Evolutionary conservation across 805 yeast genomes (phyloP), one percentile per base, ranked within the genome.

Genomic region (Crinitomyces ghanaensis): DNA sequence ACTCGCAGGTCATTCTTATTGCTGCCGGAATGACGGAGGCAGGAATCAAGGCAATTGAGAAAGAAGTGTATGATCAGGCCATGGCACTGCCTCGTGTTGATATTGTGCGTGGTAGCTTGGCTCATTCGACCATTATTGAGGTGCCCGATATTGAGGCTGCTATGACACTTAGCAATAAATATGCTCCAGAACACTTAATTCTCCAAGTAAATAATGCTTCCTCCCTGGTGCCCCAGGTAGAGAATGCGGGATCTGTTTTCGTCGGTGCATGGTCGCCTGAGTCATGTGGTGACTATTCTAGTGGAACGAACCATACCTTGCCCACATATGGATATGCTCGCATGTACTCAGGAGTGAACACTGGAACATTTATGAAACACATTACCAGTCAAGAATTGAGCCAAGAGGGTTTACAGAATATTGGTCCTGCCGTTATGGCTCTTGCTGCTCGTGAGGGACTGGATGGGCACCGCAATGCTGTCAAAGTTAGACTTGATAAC

Each of bases 321-420:
- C 99, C 99, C 38, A 91, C 99, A 0, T 91, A 91, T 53, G 99
- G 99, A 32, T 91, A 88, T 53, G 97, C 99, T 28, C 78, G 85
- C 63, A 93, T 84, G 71, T 91, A 91, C 63, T 77, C 93, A 44
- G 99, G 99, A 41, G 96, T 86, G 36, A 91, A 91, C 63, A 91
- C 97, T 16, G 77, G 85, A 32, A 85, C 96, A 0, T 91, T 83
- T 74, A 93, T 82, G 59, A 91, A 91, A 60, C 85, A 81, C 62
- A 79, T 91, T 51, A 91, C 99, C 7, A 71, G 94, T 19, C 99
- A 91, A 63, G 83, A 78, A 51, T 83, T 91, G 22, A 77, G 85
- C 1, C 74, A 79, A 36, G 70, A 77, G 55, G 99, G 99, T 15
- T 68, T 91, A 48, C 64, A 72, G 53, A 75, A 75, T 48, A 88